Evolutionary conservation across 2,329 filamentous ascomycete species (phyloP), one percentile per base, ranked within the genome.

Genomic region (Cordyceps sp.): DNA sequence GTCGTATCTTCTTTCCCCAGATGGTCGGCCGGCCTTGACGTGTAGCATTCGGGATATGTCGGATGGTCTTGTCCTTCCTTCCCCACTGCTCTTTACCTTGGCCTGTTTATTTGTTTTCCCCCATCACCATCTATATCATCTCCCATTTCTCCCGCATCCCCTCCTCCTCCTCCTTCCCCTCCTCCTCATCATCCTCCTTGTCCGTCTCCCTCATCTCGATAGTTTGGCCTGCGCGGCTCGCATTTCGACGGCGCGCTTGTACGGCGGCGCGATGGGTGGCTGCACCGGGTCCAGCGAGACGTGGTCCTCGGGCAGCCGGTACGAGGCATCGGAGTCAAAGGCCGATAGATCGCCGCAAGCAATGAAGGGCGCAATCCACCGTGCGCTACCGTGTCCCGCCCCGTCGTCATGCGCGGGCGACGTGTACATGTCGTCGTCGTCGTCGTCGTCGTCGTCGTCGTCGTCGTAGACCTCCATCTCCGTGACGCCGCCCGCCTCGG

Each of bases 311-410:
- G 90, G 86, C 14, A 98, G 63, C 42, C 80, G 72, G 55, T 96
- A 94, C 5, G 86, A 90, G 4, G 90, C 88, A 62, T 98, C 90
- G 1, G 88, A 85, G 59, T 98, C 90, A 59, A 86, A 98, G 10
- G 83, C 77, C 17, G 85, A 92, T 33, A 98, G 65, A 55, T 98
- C 90, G 29, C 90, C 90, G 52, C 90, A 98, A n/a, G 90, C 86
- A 45, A 98, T 70, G 50, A 98, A 98, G 0, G 88, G 85, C 4
- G 86, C 85, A 43, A 96, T 88, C 85, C 88, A 96, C 31, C 78
- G n/a, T n/a, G n/a, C n/a, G n/a, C n/a, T n/a, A n/a, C n/a, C n/a
- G n/a, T n/a, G n/a, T n/a, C n/a, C n/a, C n/a, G n/a, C n/a, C n/a
- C n/a, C n/a, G n/a, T n/a, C n/a, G n/a, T 62, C 54, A 37, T 73